Evolutionary conservation across 768 basidiomycete species (phyloP).

Genomic region (Lentinus brumalis): DNA sequence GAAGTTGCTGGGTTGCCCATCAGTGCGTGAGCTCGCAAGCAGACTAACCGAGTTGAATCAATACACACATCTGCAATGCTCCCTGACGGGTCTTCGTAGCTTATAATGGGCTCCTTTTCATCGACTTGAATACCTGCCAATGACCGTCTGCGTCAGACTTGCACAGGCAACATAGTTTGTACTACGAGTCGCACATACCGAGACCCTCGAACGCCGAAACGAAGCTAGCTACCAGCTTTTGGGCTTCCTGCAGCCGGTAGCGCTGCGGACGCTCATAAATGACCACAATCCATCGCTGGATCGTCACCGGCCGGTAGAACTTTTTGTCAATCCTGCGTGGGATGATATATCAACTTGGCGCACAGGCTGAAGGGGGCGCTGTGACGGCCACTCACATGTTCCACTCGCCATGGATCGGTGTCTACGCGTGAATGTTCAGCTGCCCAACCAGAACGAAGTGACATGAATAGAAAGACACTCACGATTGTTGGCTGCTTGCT

Average conservation of each 20-base stretch:
- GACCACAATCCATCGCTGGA: slow-evolving; percentile 64
- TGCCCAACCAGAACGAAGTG: background rate
- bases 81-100: slow-evolving; percentile 61
- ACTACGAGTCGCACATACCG: slow-evolving; percentile 44
- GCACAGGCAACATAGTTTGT: background rate
- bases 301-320: slow-evolving; percentile 57
- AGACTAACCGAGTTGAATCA: background rate
- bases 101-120: slow-evolving; percentile 45
- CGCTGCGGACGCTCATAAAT: slow-evolving; percentile 65
- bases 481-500: slow-evolving; percentile 62
- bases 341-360: slow-evolving; percentile 1
- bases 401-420: slow-evolving; percentile 71
- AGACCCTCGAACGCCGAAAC: slow-evolving; percentile 51
- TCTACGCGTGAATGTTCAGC: slow-evolving; percentile 35
- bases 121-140: slow-evolving; percentile 58
- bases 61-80: slow-evolving; percentile 46
- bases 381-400: slow-evolving; percentile 58
- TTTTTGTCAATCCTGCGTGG: slow-evolving; percentile 63
- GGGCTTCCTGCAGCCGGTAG: slow-evolving; percentile 50
- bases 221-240: slow-evolving; percentile 59
- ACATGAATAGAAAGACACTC: slow-evolving; percentile 27
- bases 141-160: slow-evolving; percentile 25
- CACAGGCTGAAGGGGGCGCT: background rate
- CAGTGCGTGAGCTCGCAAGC: slow-evolving; percentile 36
- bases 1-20: slow-evolving; percentile 53